Evolutionary conservation across 352 stramenopile genomes (phyloP).

Genomic region (Thalassiosira livingstoniorum): DNA sequence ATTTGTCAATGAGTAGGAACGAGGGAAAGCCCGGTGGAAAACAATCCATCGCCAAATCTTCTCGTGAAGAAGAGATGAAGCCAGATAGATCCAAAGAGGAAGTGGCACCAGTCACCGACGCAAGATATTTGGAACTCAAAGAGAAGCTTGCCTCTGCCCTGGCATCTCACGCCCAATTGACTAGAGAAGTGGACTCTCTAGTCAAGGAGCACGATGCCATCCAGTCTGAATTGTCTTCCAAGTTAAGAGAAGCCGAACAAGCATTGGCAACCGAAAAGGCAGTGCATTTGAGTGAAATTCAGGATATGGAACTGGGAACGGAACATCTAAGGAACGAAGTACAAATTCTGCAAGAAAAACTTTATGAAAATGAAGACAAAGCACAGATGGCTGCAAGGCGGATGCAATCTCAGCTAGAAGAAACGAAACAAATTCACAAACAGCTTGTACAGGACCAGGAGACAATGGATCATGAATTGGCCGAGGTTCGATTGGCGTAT

Average conservation of each 20-base stretch:
- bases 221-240: slow-evolving; percentile 7
- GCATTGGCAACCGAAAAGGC: slow-evolving; percentile 3
- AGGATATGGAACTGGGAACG: slow-evolving; percentile 16
- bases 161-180: slow-evolving; percentile 23
- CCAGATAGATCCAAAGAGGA: neutral
- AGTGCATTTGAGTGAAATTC: slow-evolving; percentile 2
- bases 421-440: slow-evolving; percentile 8
- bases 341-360: slow-evolving; percentile 12
- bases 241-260: slow-evolving; percentile 18
- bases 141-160: slow-evolving; percentile 21
- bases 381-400: slow-evolving; percentile 16
- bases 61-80: slow-evolving; percentile 1
- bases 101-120: neutral
- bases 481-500: slow-evolving; percentile 5
- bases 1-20: neutral
- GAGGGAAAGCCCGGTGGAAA: neutral
- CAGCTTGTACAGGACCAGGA: slow-evolving; percentile 28
- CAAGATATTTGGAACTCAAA: slow-evolving; percentile 21
- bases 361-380: slow-evolving; percentile 15
- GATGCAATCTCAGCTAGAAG: slow-evolving; percentile 22
- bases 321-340: slow-evolving; percentile 16
- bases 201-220: slow-evolving; percentile 17
- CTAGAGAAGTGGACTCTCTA: slow-evolving; percentile 34
- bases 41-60: neutral
- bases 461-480: slow-evolving; percentile 19